phyloP scores from a whole-genome alignment of 2,329 filamentous ascomycete genomes.

The Lachnum nothofagi region DNA sequence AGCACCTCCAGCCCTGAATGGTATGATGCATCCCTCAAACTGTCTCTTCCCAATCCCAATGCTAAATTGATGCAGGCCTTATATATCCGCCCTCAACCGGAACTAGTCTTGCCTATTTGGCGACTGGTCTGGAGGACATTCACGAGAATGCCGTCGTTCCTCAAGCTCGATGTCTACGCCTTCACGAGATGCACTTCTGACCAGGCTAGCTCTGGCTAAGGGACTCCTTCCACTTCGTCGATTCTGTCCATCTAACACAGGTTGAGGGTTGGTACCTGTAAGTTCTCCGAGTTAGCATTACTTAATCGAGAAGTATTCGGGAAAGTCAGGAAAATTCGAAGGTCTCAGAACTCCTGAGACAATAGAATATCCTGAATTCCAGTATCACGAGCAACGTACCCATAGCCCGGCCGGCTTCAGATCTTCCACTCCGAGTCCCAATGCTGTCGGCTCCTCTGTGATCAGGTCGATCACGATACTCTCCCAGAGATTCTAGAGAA shows the following conservation, averaged over 20 bases:
- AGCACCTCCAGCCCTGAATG: no score
- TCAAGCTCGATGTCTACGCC: slow-evolving; percentile 25
- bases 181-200: slow-evolving; percentile 28
- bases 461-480: slow-evolving; percentile 23
- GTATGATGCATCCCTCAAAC: no score
- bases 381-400: no score
- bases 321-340: no score
- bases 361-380: no score
- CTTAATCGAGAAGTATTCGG: no score
- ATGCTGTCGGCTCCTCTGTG: slow-evolving; percentile 14
- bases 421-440: slow-evolving; percentile 1
- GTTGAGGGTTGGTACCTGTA: slow-evolving; percentile 19
- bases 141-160: slow-evolving; percentile 9
- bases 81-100: no score
- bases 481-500: slow-evolving; percentile 33
- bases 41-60: no score
- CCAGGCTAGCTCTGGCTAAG: slow-evolving; percentile 33
- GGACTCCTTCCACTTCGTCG: slow-evolving; percentile 33
- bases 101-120: background rate
- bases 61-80: no score
- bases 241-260: slow-evolving; percentile 19
- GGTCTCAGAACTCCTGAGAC: no score
- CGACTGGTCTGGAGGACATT: background rate
- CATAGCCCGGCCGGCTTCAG: slow-evolving; percentile 6
- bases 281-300: no score